Conservation (phyloP, 1,284 basidiomycete species). For the Lentinula novae-zelandiae region DNA sequence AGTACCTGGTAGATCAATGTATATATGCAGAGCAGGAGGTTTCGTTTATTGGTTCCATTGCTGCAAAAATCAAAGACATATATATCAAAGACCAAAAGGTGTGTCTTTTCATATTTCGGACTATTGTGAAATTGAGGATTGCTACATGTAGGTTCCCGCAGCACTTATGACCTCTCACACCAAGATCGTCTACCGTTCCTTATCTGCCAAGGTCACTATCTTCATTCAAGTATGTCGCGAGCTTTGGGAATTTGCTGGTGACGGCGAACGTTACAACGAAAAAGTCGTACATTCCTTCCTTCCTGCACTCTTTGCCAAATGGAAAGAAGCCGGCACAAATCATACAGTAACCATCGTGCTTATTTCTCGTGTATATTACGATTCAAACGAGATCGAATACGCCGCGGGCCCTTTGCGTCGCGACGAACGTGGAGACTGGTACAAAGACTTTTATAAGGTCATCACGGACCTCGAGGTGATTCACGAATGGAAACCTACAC, state of each 20-base stretch:
- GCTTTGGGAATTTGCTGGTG: constrained; percentile 96
- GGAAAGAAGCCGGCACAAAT: constrained; percentile 82
- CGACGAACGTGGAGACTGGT: constrained; percentile 75
- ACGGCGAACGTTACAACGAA: constrained; percentile 94
- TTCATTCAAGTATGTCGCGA: constrained; percentile 97
- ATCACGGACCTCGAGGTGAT: constrained; percentile 91
- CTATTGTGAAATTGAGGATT: neutral
- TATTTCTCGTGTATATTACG: constrained; percentile 93
- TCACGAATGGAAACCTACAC: constrained; percentile 82
- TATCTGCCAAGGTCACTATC: constrained; percentile 88
- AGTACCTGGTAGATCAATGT: constrained; percentile 76
- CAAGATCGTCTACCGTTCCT: constrained; percentile 86
- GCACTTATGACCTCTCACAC: constrained; percentile 82
- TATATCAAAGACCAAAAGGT: constrained; percentile 67
- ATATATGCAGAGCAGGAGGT: constrained; percentile 70
- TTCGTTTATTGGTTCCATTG: constrained; percentile 72
- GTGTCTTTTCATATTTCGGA: constrained; percentile 15
- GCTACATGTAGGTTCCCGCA: constrained; percentile 58
- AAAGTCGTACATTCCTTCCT: constrained; percentile 94
- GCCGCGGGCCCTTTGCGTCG: constrained; percentile 70
- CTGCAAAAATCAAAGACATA: constrained; percentile 77
- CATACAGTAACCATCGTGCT: constrained; percentile 95
- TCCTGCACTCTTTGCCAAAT: constrained; percentile 79
- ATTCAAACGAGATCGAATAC: constrained; percentile 77
- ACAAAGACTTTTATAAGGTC: constrained; percentile 96